phyloP scores from a whole-genome alignment of 768 basidiomycete species.

The Lanmaoa pseudosensibilis region DNA sequence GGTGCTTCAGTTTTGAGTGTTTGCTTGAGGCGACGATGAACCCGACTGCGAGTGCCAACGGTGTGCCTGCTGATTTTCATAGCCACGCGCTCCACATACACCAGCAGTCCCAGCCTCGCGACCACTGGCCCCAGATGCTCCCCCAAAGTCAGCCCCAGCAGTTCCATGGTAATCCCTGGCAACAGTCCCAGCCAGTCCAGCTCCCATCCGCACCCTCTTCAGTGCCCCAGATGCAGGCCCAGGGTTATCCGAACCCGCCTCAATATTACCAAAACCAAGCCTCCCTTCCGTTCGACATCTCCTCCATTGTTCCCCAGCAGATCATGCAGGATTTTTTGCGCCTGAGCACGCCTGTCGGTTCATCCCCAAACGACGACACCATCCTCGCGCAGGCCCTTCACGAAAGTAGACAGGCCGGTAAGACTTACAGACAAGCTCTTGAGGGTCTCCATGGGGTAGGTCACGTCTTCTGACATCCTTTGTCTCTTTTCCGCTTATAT shows the following conservation, averaged over 20 bases:
- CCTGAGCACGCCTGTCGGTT: constrained; percentile 54
- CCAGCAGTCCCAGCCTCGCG: constrained; percentile 23
- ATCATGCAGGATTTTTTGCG: constrained; percentile 56
- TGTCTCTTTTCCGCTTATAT: constrained; percentile 4
- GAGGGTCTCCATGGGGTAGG: constrained; percentile 66
- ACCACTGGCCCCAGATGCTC: constrained; percentile 24
- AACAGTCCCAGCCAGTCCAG: constrained; percentile 35
- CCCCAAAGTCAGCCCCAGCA: constrained; percentile 30
- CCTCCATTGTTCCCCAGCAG: constrained; percentile 47
- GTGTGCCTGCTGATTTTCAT: constrained; percentile 13
- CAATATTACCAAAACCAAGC: constrained; percentile 25
- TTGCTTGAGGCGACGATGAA: constrained; percentile 22
- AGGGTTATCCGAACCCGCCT: constrained; percentile 14
- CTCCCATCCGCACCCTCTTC: constrained; percentile 37
- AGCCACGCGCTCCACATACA: constrained; percentile 17
- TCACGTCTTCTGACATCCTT: constrained; percentile 4
- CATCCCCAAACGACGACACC: constrained; percentile 53
- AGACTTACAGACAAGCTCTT: constrained; percentile 63
- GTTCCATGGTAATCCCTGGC: constrained; percentile 31
- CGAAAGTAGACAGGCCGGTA: constrained; percentile 40
- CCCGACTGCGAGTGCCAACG: constrained; percentile 16
- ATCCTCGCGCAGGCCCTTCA: constrained; percentile 50
- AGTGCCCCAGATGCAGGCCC: constrained; percentile 20
- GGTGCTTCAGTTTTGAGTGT: no score
- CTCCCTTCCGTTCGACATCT: constrained; percentile 30